phyloP scores from a whole-genome alignment of 768 basidiomycete species.

The Leucocoprinus leucothites region DNA sequence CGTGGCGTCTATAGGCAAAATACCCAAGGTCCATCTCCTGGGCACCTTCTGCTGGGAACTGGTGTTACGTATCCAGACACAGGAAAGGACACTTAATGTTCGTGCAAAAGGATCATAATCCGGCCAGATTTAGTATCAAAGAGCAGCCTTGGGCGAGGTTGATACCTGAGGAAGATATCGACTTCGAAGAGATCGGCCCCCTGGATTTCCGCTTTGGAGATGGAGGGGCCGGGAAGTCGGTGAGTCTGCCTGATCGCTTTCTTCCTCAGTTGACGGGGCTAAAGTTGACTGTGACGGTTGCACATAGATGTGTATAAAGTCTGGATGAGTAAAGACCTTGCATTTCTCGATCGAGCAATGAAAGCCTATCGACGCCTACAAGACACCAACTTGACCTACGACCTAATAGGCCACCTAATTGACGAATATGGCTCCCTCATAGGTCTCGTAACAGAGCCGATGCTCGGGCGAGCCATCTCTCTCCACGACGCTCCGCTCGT shows the following conservation, averaged over 20 bases:
- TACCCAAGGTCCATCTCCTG: too few relatives aligned
- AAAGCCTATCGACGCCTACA: conserved; percentile 9
- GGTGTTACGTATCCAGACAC: too few relatives aligned
- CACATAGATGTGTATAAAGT: not conserved
- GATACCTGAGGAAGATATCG: conserved; percentile 1
- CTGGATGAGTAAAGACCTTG: not conserved
- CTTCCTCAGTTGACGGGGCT: not conserved
- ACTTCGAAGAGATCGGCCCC: not conserved
- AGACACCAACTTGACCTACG: conserved; percentile 3
- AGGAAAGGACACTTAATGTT: too few relatives aligned
- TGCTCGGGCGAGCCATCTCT: not conserved
- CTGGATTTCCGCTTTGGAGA: not conserved
- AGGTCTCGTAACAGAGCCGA: conserved; percentile 7
- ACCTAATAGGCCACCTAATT: conserved; percentile 2
- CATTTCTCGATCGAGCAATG: conserved; percentile 7
- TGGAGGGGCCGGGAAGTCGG: conserved; percentile 9
- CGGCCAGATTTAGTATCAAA: not conserved
- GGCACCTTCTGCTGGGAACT: too few relatives aligned
- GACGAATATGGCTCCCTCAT: conserved; percentile 3
- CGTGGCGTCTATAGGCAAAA: too few relatives aligned
- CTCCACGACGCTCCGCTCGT: not conserved
- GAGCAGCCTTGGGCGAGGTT: not conserved
- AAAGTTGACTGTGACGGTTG: not conserved
- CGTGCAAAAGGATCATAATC: too few relatives aligned
- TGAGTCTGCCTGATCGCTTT: not conserved